Percentiles rank a stretch among this genome's conserved stretches.
phyloP scores from a whole-genome alignment of 441 rosid genomes.

The Viola pubescens region DNA sequence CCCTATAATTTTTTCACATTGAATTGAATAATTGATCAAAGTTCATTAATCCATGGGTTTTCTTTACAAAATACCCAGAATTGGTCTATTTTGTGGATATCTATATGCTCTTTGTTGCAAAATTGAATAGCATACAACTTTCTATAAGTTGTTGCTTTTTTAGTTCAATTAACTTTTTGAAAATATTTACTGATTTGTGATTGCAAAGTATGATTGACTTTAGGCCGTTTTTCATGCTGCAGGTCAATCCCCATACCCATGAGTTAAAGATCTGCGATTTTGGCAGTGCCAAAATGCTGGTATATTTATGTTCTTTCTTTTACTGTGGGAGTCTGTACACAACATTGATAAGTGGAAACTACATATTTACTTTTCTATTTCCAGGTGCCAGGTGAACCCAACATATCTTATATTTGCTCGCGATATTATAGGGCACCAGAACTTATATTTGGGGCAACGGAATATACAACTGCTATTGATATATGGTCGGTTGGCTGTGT shows the following conservation, averaged over 20 bases:
- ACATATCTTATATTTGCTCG: conserved; percentile 81
- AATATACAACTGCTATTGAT: conserved; percentile 75
- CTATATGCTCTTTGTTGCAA: not conserved
- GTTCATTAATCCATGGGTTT: not conserved
- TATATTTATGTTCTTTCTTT: conserved; percentile 24
- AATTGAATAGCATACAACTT: not conserved
- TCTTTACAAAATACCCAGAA: not conserved
- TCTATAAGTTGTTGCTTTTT: not conserved
- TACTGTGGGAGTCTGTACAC: conserved; percentile 1
- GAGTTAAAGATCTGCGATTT: conserved; percentile 84
- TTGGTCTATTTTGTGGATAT: not conserved
- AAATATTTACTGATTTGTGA: too few relatives aligned
- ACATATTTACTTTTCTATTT: conserved; percentile 17
- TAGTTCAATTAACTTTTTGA: too few relatives aligned
- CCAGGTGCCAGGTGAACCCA: conserved; percentile 83
- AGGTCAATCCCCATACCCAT: conserved; percentile 79
- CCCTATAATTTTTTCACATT: not conserved
- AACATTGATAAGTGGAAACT: conserved; percentile 3
- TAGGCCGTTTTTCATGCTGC: conserved; percentile 20
- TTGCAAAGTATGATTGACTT: conserved; percentile 4
- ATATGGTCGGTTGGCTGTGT: conserved; percentile 89
- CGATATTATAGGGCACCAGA: conserved; percentile 86
- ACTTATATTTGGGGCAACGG: conserved; percentile 87
- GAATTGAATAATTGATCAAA: conserved; percentile 3
- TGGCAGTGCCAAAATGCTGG: conserved; percentile 94